Evolutionary conservation across 805 yeast genomes (phyloP), one percentile per base, ranked within the genome.

Genomic region (Myxozyma vanderwaltii): DNA sequence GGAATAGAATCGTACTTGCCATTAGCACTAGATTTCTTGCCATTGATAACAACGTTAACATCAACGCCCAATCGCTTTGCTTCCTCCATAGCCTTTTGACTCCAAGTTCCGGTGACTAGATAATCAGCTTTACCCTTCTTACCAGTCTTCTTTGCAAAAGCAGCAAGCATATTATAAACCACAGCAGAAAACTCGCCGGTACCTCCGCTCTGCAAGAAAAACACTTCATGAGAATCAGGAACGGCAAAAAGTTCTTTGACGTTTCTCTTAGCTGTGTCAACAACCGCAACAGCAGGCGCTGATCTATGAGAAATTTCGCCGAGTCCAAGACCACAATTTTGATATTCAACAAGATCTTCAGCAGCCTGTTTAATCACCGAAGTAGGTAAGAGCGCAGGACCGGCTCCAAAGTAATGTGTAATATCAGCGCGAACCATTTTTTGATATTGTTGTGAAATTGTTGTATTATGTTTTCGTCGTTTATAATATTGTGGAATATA

Each of bases 261-360:
- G 69, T 86, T 82, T 43, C 74, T 76, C 75, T 89, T 90, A 44
- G 98, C 84, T 64, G 82, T 82, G 63, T 90, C 86, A 63, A 94
- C 86, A 58, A 94, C 86, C 58, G 80, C 78, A 27, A 81, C 79
- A 27, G 97, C 99, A 31, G 88, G 88, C 57, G 82, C 80, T 3
- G 97, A 89, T 68, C 99, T 88, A 74, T 94, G 99, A 24, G 97
- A 91, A 68, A 94, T 89, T 75, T 94, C 99, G 66, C 97, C 98
- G 48, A 90, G 81, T 45, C 99, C 99, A 58, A 94, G 79, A 27
- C 91, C 95, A 35, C 79, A 76, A 43, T 77, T 79, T 55, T 87
- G 77, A 74, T 82, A 94, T 69, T 85, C 82, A 62, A 94, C 72
- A 64, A 94, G 78, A 72, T 94, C 98, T 33, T 73, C 71, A 1